These are phyloP conservation scores for Linum trigynum DNA, from an alignment of 345 rosid species.

Conservation along the genomic window DNA sequence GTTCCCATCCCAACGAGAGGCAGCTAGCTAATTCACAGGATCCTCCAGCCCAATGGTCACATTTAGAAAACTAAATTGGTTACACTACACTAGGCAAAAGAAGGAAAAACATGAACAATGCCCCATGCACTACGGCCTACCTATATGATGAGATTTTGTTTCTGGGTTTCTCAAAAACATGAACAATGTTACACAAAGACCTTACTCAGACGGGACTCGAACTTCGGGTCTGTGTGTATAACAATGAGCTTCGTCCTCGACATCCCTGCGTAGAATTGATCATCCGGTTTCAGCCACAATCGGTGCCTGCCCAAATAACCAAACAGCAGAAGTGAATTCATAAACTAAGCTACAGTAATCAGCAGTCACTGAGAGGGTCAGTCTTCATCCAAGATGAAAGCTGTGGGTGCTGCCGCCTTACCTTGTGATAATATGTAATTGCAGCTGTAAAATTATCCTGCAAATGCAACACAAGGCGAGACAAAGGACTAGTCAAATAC, in stretches of 20 bases:
- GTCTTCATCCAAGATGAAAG: background rate
- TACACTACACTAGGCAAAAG: no score
- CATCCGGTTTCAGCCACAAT: constrained; percentile 68
- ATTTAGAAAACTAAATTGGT: no score
- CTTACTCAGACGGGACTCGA: constrained; percentile 32
- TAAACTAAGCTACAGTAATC: background rate
- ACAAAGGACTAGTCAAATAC: constrained; percentile 4
- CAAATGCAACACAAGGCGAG: constrained; percentile 8
- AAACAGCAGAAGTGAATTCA: background rate
- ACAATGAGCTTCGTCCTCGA: constrained; percentile 51
- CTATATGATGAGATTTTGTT: no score
- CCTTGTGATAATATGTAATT: constrained; percentile 76
- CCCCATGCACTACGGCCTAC: no score
- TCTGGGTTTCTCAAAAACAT: no score
- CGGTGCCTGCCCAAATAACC: constrained; percentile 32
- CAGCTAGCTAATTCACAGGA: no score
- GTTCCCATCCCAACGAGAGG: no score
- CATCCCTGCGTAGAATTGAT: constrained; percentile 81
- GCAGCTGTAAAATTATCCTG: constrained; percentile 82
- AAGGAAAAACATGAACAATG: no score
- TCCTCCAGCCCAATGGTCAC: no score
- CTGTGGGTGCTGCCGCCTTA: constrained; percentile 10
- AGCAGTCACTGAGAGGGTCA: no score
- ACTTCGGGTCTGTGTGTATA: constrained; percentile 39
- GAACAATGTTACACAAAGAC: background rate